These are phyloP conservation scores for Pholiota adiposa DNA, from an alignment of 1,284 basidiomycete species.

Conservation along the genomic window DNA sequence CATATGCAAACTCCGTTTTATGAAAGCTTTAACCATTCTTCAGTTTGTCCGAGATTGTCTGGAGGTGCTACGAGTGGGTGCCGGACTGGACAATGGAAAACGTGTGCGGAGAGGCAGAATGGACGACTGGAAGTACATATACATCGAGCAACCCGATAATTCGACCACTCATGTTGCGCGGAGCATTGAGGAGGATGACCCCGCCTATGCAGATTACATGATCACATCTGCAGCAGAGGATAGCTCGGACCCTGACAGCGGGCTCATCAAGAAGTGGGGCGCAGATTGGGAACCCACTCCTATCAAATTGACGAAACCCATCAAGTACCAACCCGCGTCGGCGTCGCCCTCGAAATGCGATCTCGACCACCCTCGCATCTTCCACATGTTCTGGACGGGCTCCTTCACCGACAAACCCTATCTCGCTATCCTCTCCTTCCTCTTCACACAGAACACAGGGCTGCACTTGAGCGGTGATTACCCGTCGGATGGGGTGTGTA, in stretches of 20 bases:
- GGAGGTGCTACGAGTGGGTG: slow-evolving; percentile 74
- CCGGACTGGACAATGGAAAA: slow-evolving; percentile 71
- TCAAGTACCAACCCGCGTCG: slow-evolving; percentile 57
- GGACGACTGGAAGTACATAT: slow-evolving; percentile 73
- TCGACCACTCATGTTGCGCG: slow-evolving; percentile 21
- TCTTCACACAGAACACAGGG: slow-evolving; percentile 83
- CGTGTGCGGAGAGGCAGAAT: slow-evolving; percentile 62
- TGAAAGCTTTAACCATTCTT: slow-evolving; percentile 7
- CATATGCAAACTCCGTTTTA: slow-evolving; percentile 1
- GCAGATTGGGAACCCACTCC: slow-evolving; percentile 49
- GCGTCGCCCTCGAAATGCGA: slow-evolving; percentile 65
- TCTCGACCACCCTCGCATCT: slow-evolving; percentile 70
- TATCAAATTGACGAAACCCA: slow-evolving; percentile 41
- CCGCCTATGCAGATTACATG: slow-evolving; percentile 13
- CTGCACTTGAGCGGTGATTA: slow-evolving; percentile 51
- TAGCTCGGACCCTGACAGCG: slow-evolving; percentile 36
- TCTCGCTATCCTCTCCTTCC: slow-evolving; percentile 76
- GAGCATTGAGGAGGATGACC: slow-evolving; percentile 18
- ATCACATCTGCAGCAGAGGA: slow-evolving; percentile 16
- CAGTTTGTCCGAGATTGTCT: slow-evolving; percentile 83
- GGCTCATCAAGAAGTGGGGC: slow-evolving; percentile 41
- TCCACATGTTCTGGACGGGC: slow-evolving; percentile 89
- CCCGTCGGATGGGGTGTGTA: slow-evolving; percentile 50
- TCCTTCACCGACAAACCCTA: slow-evolving; percentile 88
- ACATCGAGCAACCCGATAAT: slow-evolving; percentile 53